phyloP scores from a whole-genome alignment of 177 flowering plant species.

The Telopea speciosissima region DNA sequence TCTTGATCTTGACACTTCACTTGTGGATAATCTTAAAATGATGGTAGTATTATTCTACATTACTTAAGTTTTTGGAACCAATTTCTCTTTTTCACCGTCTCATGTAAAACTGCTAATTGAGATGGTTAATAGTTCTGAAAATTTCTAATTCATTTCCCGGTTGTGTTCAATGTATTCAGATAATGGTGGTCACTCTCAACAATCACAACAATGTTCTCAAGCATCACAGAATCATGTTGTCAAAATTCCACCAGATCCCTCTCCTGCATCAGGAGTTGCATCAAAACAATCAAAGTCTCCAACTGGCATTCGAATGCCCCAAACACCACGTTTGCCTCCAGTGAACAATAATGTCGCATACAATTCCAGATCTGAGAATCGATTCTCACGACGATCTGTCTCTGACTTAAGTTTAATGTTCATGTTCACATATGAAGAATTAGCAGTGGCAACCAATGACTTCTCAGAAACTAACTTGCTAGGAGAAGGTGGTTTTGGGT shows the following conservation, averaged over 20 bases:
- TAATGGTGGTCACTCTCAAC: slow-evolving; percentile 38
- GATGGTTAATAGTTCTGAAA: background rate
- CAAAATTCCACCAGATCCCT: slow-evolving; percentile 20
- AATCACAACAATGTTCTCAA: slow-evolving; percentile 47
- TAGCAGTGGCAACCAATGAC: slow-evolving; percentile 28
- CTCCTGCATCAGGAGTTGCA: slow-evolving; percentile 7
- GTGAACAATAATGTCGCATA: slow-evolving; percentile 5
- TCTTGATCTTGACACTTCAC: too few relatives aligned
- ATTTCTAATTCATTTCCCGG: background rate
- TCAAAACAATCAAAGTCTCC: background rate
- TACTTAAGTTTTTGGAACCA: too few relatives aligned
- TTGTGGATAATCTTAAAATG: too few relatives aligned
- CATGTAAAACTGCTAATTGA: background rate
- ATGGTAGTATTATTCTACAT: too few relatives aligned
- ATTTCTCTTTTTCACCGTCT: too few relatives aligned
- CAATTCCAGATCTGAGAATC: slow-evolving; percentile 21
- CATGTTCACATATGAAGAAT: slow-evolving; percentile 34
- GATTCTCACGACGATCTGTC: slow-evolving; percentile 8
- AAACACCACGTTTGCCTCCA: slow-evolving; percentile 2
- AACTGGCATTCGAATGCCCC: slow-evolving; percentile 5
- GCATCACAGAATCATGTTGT: slow-evolving; percentile 39
- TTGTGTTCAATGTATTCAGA: slow-evolving; percentile 20
- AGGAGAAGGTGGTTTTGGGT: slow-evolving; percentile 47
- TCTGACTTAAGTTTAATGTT: slow-evolving; percentile 18
- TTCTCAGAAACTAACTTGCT: slow-evolving; percentile 32